A percentile compares a stretch with the other conserved stretches of the same genome.
phyloP scores from a whole-genome alignment of 345 rosid genomes.

The Syzygium grande region DNA sequence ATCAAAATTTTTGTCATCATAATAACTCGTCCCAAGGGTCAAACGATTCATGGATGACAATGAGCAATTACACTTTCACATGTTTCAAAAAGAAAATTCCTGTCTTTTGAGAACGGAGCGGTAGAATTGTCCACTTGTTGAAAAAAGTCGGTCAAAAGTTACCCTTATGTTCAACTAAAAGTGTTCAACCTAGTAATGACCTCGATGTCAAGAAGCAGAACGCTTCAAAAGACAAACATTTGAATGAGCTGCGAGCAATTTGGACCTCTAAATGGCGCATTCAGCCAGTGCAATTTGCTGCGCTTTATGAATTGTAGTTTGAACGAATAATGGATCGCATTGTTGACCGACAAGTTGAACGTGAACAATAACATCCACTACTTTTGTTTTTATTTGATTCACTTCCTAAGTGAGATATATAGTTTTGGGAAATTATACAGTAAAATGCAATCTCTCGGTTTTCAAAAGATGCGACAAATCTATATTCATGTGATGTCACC shows the following conservation, averaged over 20 bases:
- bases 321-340: neutral
- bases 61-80: neutral
- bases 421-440: neutral
- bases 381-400: neutral
- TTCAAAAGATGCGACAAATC: neutral
- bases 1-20: neutral
- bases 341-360: neutral
- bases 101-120: neutral
- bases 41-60: neutral
- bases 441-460: neutral
- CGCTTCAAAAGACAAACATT: neutral
- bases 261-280: neutral
- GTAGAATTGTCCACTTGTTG: neutral
- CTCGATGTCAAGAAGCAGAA: neutral
- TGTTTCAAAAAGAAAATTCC: neutral
- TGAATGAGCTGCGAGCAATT: neutral
- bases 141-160: neutral
- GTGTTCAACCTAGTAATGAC: neutral
- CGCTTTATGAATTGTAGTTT: neutral
- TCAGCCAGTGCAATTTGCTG: neutral
- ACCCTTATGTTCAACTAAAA: neutral
- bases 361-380: neutral
- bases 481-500: neutral
- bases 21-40: neutral
- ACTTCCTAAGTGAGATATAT: neutral